Evolutionary conservation across 805 yeast genomes (phyloP).

Genomic region (Phaffomyces antillensis): DNA sequence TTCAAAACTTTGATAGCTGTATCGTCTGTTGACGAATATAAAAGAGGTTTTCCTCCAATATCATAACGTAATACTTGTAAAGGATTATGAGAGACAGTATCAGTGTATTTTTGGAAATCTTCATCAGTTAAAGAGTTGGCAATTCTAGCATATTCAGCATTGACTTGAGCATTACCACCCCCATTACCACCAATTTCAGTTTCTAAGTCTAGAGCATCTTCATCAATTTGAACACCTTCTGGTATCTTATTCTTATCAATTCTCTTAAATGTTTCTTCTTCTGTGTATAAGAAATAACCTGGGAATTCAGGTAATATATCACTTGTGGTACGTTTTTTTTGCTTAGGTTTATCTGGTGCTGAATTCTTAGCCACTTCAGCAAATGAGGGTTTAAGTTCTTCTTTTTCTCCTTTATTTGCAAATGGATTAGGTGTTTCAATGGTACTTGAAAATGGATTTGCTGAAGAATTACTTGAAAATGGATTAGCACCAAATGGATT

Average conservation of each 20-base stretch:
- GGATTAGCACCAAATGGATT: slow-evolving; percentile 36
- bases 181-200: slow-evolving; percentile 25
- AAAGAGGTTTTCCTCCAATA: slow-evolving; percentile 67
- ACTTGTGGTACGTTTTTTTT: slow-evolving; percentile 14
- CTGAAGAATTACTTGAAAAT: slow-evolving; percentile 16
- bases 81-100: slow-evolving; percentile 73
- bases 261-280: slow-evolving; percentile 54
- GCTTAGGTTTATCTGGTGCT: slow-evolving; percentile 9
- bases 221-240: slow-evolving; percentile 46
- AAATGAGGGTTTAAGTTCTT: slow-evolving; percentile 12
- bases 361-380: slow-evolving; percentile 28
- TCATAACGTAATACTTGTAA: slow-evolving; percentile 83
- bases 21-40: slow-evolving; percentile 56
- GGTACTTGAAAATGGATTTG: slow-evolving; percentile 34
- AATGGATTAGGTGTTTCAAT: slow-evolving; percentile 15
- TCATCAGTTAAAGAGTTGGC: slow-evolving; percentile 50
- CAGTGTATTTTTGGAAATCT: slow-evolving; percentile 72
- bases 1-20: slow-evolving; percentile 37
- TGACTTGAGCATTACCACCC: slow-evolving; percentile 18
- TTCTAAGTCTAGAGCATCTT: slow-evolving; percentile 38
- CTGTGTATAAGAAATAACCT: slow-evolving; percentile 65
- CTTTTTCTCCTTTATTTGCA: not conserved
- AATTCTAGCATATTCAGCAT: slow-evolving; percentile 40
- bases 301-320: slow-evolving; percentile 44
- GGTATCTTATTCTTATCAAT: slow-evolving; percentile 37